A percentile compares a stretch with the other conserved stretches of the same genome.
Evolutionary conservation across 2,329 filamentous ascomycete genomes (phyloP).

Genomic region (Proliferodiscus dingleyae): DNA sequence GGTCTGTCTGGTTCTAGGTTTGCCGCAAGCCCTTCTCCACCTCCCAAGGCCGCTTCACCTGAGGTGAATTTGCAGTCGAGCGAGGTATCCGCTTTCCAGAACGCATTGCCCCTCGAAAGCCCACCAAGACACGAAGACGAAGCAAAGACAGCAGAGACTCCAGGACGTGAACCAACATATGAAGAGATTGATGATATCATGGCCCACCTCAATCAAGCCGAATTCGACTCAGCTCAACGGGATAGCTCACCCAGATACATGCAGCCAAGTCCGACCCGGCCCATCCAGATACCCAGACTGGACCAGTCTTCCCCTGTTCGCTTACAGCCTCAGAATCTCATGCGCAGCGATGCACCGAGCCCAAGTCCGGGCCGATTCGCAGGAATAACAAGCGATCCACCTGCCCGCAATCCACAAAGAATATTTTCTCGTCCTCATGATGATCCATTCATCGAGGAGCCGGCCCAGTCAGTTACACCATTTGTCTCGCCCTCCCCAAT

Average conservation of each 20-base stretch:
- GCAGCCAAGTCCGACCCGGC: slow-evolving; percentile 38
- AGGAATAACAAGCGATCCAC: slow-evolving; percentile 41
- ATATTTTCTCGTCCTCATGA: slow-evolving; percentile 45
- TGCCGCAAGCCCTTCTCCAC: slow-evolving; percentile 27
- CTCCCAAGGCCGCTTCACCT: slow-evolving; percentile 11
- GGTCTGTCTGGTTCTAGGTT: slow-evolving; percentile 27
- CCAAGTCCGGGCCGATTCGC: slow-evolving; percentile 60
- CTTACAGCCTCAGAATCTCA: slow-evolving; percentile 46
- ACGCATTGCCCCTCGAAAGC: slow-evolving; percentile 23
- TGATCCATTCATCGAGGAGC: slow-evolving; percentile 31
- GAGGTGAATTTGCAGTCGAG: slow-evolving; percentile 18
- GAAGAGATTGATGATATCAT: slow-evolving; percentile 92
- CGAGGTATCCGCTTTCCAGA: slow-evolving; percentile 25
- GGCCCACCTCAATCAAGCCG: slow-evolving; percentile 73
- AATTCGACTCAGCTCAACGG: slow-evolving; percentile 47
- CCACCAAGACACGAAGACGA: slow-evolving; percentile 16
- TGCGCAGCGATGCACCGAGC: slow-evolving; percentile 67
- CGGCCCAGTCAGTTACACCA: slow-evolving; percentile 34
- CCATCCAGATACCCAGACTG: slow-evolving; percentile 35
- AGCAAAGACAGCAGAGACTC: slow-evolving; percentile 3
- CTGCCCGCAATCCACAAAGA: slow-evolving; percentile 36
- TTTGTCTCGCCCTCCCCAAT: slow-evolving; percentile 53
- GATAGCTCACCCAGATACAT: slow-evolving; percentile 40
- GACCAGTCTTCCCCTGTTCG: slow-evolving; percentile 49
- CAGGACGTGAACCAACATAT: slow-evolving; percentile 43